Evolutionary conservation across 306 rosid species (phyloP).

Genomic region (Begonia masoniana): DNA sequence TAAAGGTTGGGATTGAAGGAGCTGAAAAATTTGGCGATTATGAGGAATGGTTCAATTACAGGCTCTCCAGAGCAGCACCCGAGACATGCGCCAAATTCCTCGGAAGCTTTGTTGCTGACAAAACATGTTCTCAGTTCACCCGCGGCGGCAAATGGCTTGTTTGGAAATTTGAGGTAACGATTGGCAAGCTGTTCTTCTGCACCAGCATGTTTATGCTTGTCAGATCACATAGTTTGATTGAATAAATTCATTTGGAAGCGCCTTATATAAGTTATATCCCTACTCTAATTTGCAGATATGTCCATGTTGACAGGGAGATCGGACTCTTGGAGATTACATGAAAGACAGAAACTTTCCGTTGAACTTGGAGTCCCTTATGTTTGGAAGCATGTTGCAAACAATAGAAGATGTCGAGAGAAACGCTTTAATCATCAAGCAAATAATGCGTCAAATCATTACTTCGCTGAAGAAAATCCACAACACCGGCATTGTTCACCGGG

Average conservation of each 20-base stretch:
- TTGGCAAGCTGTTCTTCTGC: too few relatives aligned
- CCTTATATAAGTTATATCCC: conserved; percentile 10
- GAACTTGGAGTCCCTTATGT: conserved; percentile 79
- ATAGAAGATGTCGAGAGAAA: conserved; percentile 52
- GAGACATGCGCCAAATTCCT: conserved; percentile 93
- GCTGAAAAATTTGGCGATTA: conserved; percentile 71
- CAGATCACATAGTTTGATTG: too few relatives aligned
- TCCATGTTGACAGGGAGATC: conserved; percentile 57
- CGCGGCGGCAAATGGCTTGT: conserved; percentile 97
- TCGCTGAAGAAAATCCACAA: conserved; percentile 80
- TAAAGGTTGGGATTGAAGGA: conserved; percentile 60
- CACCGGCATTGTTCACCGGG: conserved; percentile 93
- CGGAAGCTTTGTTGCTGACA: conserved; percentile 77
- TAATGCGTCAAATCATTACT: conserved; percentile 76
- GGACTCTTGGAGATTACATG: conserved; percentile 74
- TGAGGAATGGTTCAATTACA: conserved; percentile 93
- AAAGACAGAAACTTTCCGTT: conserved; percentile 64
- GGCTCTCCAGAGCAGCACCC: conserved; percentile 95
- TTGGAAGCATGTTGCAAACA: conserved; percentile 76
- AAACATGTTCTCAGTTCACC: conserved; percentile 48
- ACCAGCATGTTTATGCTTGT: too few relatives aligned
- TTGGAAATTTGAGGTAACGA: conserved; percentile 88
- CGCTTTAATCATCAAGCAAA: conserved; percentile 86
- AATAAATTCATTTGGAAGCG: conserved; percentile 6
- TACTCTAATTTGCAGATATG: conserved; percentile 24